A percentile compares a stretch with the other conserved stretches of the same genome.
Evolutionary conservation across 306 rosid species (phyloP).

Genomic region (Dalbergia oliveri): DNA sequence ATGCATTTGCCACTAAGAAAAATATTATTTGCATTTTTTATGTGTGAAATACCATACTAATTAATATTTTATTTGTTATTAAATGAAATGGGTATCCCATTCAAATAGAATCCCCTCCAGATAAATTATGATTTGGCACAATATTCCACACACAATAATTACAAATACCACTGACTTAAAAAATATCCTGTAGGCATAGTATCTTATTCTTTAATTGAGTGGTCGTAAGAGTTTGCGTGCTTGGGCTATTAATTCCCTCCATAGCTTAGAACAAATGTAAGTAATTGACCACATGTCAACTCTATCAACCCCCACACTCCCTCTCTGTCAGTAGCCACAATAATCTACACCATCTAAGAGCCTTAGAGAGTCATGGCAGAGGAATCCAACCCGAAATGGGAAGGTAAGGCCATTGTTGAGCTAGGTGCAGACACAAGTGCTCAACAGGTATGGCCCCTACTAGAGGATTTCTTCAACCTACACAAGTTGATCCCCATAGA

Average conservation of each 20-base stretch:
- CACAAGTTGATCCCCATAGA: slow-evolving; percentile 56
- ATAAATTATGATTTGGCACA: no score
- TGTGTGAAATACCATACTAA: no score
- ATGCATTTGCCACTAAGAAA: background rate
- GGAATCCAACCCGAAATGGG: slow-evolving; percentile 51
- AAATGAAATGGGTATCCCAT: no score
- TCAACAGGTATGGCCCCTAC: slow-evolving; percentile 50
- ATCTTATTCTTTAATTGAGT: background rate
- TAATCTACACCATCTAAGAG: background rate
- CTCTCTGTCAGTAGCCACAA: background rate
- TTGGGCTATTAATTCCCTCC: background rate
- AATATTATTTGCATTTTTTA: no score
- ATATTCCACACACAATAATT: no score
- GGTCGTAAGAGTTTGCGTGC: slow-evolving; percentile 11
- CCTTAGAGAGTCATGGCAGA: slow-evolving; percentile 32
- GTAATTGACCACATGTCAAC: background rate
- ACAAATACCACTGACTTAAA: no score
- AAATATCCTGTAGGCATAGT: no score
- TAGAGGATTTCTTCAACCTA: slow-evolving; percentile 68
- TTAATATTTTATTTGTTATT: no score
- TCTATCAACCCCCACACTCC: slow-evolving; percentile 1
- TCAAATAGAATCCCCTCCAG: no score
- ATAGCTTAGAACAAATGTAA: background rate
- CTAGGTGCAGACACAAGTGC: background rate
- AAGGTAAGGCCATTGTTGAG: slow-evolving; percentile 50